Conservation (phyloP, 169 alveolate genomes). For the Babesia ovis region DNA sequence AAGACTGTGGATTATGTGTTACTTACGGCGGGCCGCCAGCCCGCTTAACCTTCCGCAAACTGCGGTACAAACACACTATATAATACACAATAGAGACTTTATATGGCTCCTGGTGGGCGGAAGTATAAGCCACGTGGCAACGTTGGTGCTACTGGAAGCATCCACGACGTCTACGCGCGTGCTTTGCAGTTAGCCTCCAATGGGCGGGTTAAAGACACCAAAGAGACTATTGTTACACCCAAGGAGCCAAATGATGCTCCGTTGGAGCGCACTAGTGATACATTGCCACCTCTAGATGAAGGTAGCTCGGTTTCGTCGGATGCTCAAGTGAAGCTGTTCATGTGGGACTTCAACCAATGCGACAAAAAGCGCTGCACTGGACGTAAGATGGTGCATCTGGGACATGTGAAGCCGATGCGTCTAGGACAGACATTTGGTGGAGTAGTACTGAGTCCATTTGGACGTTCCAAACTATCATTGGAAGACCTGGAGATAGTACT, state of each 20-base stretch:
- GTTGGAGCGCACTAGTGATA: no score
- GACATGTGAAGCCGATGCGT: slow-evolving; percentile 69
- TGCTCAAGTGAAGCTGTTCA: slow-evolving; percentile 72
- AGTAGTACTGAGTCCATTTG: slow-evolving; percentile 88
- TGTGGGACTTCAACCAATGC: slow-evolving; percentile 94
- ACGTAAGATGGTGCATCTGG: slow-evolving; percentile 84
- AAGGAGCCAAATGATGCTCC: slow-evolving; percentile 8
- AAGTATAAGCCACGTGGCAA: slow-evolving; percentile 7
- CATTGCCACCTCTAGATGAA: neutral
- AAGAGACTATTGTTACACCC: neutral
- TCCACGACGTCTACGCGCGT: slow-evolving; percentile 65
- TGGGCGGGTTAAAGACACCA: neutral
- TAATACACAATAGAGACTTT: neutral
- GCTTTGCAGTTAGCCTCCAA: slow-evolving; percentile 40
- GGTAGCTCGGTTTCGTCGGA: neutral
- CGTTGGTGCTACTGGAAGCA: slow-evolving; percentile 11
- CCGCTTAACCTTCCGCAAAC: no score
- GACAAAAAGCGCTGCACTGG: slow-evolving; percentile 94
- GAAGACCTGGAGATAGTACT: slow-evolving; percentile 84
- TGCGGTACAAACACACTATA: no score
- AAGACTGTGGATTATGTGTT: no score
- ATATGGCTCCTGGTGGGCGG: slow-evolving; percentile 29
- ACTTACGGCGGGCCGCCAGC: no score
- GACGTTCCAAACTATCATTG: slow-evolving; percentile 78
- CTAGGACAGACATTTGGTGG: slow-evolving; percentile 83